Conservation (phyloP, 345 rosid species). For the Turritis glabra region DNA sequence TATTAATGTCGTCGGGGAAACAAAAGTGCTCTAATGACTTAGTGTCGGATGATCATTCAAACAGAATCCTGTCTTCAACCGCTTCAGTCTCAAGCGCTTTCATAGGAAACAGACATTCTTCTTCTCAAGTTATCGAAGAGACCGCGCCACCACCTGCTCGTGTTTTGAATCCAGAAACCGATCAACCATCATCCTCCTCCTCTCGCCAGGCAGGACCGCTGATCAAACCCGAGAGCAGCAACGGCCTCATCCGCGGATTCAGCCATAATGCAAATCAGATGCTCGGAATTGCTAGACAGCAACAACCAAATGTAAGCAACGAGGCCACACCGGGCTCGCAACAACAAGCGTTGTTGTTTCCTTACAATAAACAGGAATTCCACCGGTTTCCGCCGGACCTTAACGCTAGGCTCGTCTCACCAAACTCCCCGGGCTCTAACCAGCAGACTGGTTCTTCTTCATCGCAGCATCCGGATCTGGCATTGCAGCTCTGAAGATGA, state of each 20-base stretch:
- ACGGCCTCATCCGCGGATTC: conserved; percentile 27
- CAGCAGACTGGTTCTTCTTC: conserved; percentile 68
- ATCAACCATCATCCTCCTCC: conserved; percentile 40
- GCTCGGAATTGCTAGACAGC: conserved; percentile 37
- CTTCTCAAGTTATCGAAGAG: conserved; percentile 45
- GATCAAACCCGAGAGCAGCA: conserved; percentile 30
- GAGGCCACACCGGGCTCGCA: conserved; percentile 18
- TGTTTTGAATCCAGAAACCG: conserved; percentile 45
- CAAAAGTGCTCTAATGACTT: conserved; percentile 40
- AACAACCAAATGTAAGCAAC: conserved; percentile 20
- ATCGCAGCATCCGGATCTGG: conserved; percentile 80
- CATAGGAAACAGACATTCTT: conserved; percentile 43
- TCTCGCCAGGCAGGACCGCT: conserved; percentile 39
- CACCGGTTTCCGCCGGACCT: conserved; percentile 57
- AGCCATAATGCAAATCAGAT: conserved; percentile 29
- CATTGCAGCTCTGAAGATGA: conserved; percentile 82
- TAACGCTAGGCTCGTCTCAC: conserved; percentile 63
- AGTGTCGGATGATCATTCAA: conserved; percentile 42
- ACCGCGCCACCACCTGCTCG: conserved; percentile 33
- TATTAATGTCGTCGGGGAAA: conserved; percentile 27
- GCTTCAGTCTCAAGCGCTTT: conserved; percentile 43
- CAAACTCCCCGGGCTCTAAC: conserved; percentile 64
- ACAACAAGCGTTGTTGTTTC: conserved; percentile 35
- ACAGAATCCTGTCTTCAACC: conserved; percentile 47
- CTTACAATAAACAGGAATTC: conserved; percentile 47